Evolutionary conservation across 2,329 filamentous ascomycete genomes (phyloP).

Genomic region (Botryosphaeria dothidea): DNA sequence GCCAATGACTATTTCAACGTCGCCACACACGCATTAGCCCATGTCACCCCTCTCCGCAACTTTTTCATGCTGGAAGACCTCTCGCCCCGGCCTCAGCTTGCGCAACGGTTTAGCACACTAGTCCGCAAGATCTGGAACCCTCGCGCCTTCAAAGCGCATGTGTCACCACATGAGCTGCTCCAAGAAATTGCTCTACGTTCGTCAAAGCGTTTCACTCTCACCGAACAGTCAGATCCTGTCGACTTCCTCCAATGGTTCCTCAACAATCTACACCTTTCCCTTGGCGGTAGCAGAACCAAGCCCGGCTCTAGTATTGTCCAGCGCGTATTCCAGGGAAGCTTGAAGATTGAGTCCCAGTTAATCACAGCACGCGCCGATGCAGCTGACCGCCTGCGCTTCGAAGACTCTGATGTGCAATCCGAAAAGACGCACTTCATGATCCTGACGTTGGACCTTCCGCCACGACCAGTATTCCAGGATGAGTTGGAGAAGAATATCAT

Average conservation of each 20-base stretch:
- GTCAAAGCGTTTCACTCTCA: slow-evolving; percentile 89
- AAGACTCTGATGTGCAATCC: slow-evolving; percentile 82
- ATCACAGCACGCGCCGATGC: slow-evolving; percentile 90
- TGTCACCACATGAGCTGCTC: slow-evolving; percentile 94
- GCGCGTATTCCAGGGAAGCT: slow-evolving; percentile 86
- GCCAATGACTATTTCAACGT: slow-evolving; percentile 99
- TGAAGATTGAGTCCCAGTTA: slow-evolving; percentile 89
- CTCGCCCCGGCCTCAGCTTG: slow-evolving; percentile 72
- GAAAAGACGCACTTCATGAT: slow-evolving; percentile 82
- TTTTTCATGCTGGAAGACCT: slow-evolving; percentile 89
- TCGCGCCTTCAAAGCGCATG: slow-evolving; percentile 91
- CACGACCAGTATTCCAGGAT: slow-evolving; percentile 93
- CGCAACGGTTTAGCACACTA: slow-evolving; percentile 82
- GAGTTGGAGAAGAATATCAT: slow-evolving; percentile 95
- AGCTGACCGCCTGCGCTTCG: slow-evolving; percentile 85
- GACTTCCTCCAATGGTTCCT: slow-evolving; percentile 98
- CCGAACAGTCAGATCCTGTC: slow-evolving; percentile 88
- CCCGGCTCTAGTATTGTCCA: slow-evolving; percentile 85
- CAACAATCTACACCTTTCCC: slow-evolving; percentile 87
- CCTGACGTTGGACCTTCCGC: slow-evolving; percentile 87
- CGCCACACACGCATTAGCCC: slow-evolving; percentile 84
- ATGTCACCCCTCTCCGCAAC: slow-evolving; percentile 86
- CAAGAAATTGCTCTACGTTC: slow-evolving; percentile 91
- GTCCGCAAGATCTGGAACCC: slow-evolving; percentile 98
- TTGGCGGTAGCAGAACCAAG: slow-evolving; percentile 87